phyloP scores from a whole-genome alignment of 768 basidiomycete genomes.

The Fistulinella prunicolor region DNA sequence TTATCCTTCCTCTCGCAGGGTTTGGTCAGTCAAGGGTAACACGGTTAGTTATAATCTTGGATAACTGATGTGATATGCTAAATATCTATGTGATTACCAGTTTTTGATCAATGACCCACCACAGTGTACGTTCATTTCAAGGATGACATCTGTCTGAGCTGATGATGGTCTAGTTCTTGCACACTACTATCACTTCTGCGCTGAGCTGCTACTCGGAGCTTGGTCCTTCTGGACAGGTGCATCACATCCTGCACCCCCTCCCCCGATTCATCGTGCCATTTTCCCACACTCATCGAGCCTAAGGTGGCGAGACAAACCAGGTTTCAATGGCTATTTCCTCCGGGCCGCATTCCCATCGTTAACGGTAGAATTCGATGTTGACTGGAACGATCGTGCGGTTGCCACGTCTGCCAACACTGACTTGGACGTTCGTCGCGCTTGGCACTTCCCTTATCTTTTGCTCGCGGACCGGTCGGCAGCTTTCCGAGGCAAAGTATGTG shows the following conservation, averaged over 20 bases:
- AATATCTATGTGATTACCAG: constrained; percentile 27
- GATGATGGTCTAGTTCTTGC: constrained; percentile 47
- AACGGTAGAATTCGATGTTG: constrained; percentile 62
- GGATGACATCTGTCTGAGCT: background rate
- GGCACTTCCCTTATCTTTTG: constrained; percentile 68
- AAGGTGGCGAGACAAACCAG: constrained; percentile 74
- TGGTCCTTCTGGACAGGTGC: constrained; percentile 75
- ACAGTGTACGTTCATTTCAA: constrained; percentile 43
- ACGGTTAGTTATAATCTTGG: constrained; percentile 48
- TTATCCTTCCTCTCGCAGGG: constrained; percentile 41
- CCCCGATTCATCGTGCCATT: constrained; percentile 64
- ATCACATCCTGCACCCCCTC: constrained; percentile 36
- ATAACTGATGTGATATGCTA: background rate
- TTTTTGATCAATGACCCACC: constrained; percentile 64
- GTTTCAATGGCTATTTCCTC: constrained; percentile 76
- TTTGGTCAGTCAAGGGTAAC: constrained; percentile 69
- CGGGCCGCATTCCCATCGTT: constrained; percentile 70
- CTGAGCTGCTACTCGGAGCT: constrained; percentile 72
- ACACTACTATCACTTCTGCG: constrained; percentile 88
- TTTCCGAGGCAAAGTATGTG: constrained; percentile 63
- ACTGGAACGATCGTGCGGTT: constrained; percentile 66
- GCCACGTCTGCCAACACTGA: constrained; percentile 21
- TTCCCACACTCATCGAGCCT: constrained; percentile 58
- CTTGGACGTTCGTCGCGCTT: constrained; percentile 45
- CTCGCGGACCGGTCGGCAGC: constrained; percentile 76